Percentiles rank a stretch among this genome's conserved stretches.
phyloP scores from a whole-genome alignment of 495 filamentous ascomycete species.

The Annulohypoxylon stygium region DNA sequence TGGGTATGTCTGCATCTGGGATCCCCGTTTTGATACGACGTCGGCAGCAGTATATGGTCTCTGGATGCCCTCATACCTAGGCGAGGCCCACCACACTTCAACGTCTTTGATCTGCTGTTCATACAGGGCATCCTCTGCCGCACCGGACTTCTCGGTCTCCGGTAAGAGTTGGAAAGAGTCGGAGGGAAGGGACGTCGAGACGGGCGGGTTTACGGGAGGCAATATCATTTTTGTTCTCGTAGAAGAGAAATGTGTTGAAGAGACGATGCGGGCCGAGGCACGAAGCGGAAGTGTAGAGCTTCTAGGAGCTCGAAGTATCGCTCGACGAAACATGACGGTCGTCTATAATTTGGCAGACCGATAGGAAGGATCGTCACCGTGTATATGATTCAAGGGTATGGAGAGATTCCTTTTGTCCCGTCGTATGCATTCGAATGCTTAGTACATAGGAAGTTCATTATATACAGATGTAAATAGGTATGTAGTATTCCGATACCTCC shows the following conservation, averaged over 20 bases:
- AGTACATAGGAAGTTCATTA: not conserved
- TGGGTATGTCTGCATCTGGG: conserved; percentile 86
- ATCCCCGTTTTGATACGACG: conserved; percentile 91
- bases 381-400: not conserved
- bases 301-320: conserved; percentile 50
- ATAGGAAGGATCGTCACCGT: not conserved
- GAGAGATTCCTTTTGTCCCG: not conserved
- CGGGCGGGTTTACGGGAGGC: conserved; percentile 54
- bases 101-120: conserved; percentile 84
- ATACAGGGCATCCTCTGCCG: conserved; percentile 84
- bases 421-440: not conserved
- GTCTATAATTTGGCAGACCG: not conserved
- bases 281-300: conserved; percentile 44
- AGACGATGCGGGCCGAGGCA: conserved; percentile 20
- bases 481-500: not conserved
- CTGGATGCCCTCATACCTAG: conserved; percentile 89
- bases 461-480: not conserved
- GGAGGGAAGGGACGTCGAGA: conserved; percentile 69
- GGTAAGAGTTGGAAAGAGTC: conserved; percentile 86
- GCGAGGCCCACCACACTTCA: conserved; percentile 85
- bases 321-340: conserved; percentile 54
- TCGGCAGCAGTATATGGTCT: conserved; percentile 90
- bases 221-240: conserved; percentile 51
- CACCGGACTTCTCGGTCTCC: conserved; percentile 76
- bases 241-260: conserved; percentile 44